Evolutionary conservation across 768 basidiomycete genomes (phyloP), one percentile per base, ranked within the genome.

Genomic region (Fibroporia radiculosa): DNA sequence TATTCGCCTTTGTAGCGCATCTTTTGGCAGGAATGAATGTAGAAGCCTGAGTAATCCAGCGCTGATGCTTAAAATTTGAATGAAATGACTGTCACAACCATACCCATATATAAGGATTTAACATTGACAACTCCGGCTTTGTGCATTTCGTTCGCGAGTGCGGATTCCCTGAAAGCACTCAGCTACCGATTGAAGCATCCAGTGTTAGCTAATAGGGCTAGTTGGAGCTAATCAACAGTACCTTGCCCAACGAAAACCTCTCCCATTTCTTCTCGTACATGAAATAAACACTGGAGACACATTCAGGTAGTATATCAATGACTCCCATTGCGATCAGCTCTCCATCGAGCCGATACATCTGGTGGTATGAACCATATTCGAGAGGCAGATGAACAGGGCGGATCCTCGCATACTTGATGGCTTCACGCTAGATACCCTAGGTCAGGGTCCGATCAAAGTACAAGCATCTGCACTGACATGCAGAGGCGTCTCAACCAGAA

Each of bases 1-100:
- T 93, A 99, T 44, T 96, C 92, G 23, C 82, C 93, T 57, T 99
- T 99, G 65, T 99, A 98, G 44, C 73, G 73, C 96, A 98, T 98
- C 64, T 99, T 99, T 40, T 68, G 77, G 58, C 93, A 97, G 2
- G 86, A 80, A 54, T 96, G 76, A 29, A 98, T 85, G 62, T 97
- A 98, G 62, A 80, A 97, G 6, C 93, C 93, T 96, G 54, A 11
- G 13, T 6, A 32, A 25, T n/a, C n/a, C 25, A 35, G 19, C 22
- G 27, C 29, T n/a, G 48, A 25, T 10, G 29, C 52, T 40, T 22
- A 31, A 6, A 20, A 26, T 39, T 24, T 22, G 20, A 13, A 23
- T 31, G 19, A 16, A 14, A 43, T 23, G 36, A 23, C n/a, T 32
- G 11, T 41, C 19, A 38, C 6, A 14, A 3, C 52, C 74, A 49